phyloP scores from a whole-genome alignment of 352 stramenopile species.

The Phytophthora pinifolia region DNA sequence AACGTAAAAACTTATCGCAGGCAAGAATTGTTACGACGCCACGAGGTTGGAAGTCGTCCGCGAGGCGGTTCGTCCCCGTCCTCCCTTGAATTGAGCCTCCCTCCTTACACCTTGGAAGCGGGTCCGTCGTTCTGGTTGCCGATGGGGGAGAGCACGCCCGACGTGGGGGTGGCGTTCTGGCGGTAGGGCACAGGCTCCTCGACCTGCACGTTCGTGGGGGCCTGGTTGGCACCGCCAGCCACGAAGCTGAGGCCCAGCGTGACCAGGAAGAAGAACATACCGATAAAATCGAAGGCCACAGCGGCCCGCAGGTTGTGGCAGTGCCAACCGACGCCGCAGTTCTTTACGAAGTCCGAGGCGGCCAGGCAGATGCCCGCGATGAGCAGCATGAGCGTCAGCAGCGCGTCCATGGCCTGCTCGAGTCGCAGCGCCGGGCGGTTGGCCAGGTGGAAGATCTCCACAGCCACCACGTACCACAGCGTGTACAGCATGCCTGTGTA shows the following conservation, averaged over 20 bases:
- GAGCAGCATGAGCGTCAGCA: constrained; percentile 44
- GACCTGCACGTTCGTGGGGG: constrained; percentile 21
- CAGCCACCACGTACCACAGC: constrained; percentile 44
- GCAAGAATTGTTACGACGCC: neutral
- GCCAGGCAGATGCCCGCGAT: constrained; percentile 57
- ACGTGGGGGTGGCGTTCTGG: constrained; percentile 32
- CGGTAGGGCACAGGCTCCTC: constrained; percentile 38
- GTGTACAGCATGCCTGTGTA: constrained; percentile 67
- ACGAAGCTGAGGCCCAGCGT: constrained; percentile 42
- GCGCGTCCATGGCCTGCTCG: constrained; percentile 37
- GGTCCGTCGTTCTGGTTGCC: constrained; percentile 20
- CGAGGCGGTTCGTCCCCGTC: constrained; percentile 1
- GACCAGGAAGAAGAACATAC: constrained; percentile 48
- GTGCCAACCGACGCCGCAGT: constrained; percentile 37
- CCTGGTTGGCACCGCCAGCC: constrained; percentile 1
- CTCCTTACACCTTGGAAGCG: constrained; percentile 30
- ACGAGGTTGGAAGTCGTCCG: neutral
- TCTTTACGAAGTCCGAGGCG: constrained; percentile 39
- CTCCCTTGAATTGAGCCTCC: neutral
- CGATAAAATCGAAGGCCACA: constrained; percentile 58
- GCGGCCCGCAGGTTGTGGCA: constrained; percentile 56
- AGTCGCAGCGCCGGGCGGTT: constrained; percentile 24
- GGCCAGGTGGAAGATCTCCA: constrained; percentile 53
- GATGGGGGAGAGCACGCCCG: constrained; percentile 30
- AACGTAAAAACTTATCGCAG: neutral